Evolutionary conservation across 768 basidiomycete genomes (phyloP).

Genomic region (Amyloporia xantha): DNA sequence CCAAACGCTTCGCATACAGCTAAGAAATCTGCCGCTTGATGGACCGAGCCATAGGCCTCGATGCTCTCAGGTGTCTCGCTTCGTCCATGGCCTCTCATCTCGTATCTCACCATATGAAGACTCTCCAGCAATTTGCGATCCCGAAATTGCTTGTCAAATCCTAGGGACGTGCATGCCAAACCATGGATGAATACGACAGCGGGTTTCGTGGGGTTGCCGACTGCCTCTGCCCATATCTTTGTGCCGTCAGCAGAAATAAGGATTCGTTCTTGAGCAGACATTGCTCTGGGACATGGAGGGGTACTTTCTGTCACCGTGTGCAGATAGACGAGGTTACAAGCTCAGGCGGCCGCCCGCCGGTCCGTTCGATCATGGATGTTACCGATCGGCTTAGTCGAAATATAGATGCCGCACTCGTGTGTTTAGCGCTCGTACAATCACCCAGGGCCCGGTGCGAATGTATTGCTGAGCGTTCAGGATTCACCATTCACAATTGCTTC

Average conservation of each 20-base stretch:
- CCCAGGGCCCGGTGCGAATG: too few relatives aligned
- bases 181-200: conserved; percentile 39
- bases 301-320: too few relatives aligned
- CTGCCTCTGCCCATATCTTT: conserved; percentile 33
- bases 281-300: too few relatives aligned
- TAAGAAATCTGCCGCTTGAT: conserved; percentile 24
- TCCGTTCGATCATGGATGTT: too few relatives aligned
- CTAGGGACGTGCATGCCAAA: conserved; percentile 28
- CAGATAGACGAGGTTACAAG: too few relatives aligned
- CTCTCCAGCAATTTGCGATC: conserved; percentile 24
- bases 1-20: conserved; percentile 23
- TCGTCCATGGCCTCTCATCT: conserved; percentile 27
- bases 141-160: conserved; percentile 33
- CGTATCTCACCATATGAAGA: conserved; percentile 27
- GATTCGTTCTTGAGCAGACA: conserved; percentile 1
- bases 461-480: too few relatives aligned
- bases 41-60: conserved; percentile 18
- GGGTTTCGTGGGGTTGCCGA: conserved; percentile 30
- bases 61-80: conserved; percentile 18
- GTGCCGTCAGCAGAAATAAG: conserved; percentile 35
- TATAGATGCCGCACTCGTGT: too few relatives aligned
- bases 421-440: too few relatives aligned
- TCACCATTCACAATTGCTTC: too few relatives aligned
- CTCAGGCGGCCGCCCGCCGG: too few relatives aligned
- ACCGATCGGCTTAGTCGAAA: too few relatives aligned